Evolutionary conservation across 2,329 filamentous ascomycete species (phyloP), one percentile per base, ranked within the genome.

Genomic region (Pestalotiopsis sp.): DNA sequence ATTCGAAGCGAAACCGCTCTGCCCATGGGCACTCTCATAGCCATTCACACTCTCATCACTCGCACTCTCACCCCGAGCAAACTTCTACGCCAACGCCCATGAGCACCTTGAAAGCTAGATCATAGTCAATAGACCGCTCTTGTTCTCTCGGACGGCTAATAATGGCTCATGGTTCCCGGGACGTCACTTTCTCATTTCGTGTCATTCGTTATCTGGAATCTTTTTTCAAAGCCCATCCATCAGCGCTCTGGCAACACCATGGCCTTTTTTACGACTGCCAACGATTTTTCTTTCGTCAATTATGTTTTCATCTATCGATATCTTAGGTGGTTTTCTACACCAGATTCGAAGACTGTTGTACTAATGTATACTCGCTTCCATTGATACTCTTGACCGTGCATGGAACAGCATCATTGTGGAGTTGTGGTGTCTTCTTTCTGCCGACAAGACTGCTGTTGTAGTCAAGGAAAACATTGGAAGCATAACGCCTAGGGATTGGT

Each of bases 1-100:
- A 81, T 62, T 77, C 82, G 63, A 85, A 83, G 77, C 83, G 82
- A 72, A 80, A 83, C 69, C 84, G 84, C 45, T 74, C 79, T 67
- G 62, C 72, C 2, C 74, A 78, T 65, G 70, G 74, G 52, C 79
- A 80, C 67, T 70, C 73, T 5, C 76, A 78, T 41, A 70, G 76
- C 31, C 82, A 83, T 70, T 70, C 78, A 31, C 82, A 83, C 70
- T 52, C 45, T n/a, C 45, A 23, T 20, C 52, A 60, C 58, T 60
- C 58, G 5, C 59, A 62, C 59, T 40, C 59, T 3, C 59, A 62
- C 31, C 78, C 80, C 13, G 80, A 76, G 66, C 76, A 78, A 14
- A 80, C 80, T n/a, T 70, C 76, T 27, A 73, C 79, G 52, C 76
- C 76, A 58, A 80, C 80, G 13, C 76, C 81, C 7, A 74, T 78